Base-by-base conservation (phyloP, 371 early-diverging fungal species). In the Mucor indicus region DNA sequence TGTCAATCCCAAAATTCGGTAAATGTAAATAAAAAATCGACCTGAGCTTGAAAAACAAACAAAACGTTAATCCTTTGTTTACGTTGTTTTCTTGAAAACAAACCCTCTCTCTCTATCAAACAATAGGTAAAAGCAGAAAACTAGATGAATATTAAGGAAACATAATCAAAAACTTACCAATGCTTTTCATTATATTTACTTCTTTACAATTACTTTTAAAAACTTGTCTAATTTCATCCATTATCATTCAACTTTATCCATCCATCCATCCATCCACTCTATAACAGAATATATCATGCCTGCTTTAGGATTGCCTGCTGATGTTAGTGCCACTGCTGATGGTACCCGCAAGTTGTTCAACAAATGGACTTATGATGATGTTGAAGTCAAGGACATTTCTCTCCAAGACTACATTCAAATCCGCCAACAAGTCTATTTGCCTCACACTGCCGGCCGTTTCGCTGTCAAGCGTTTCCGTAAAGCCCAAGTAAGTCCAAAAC, bases 401-500 rank as follows among this genome's bases (percentile, higher is more conserved):
- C 81, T 90, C 62, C 77, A 75, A 68, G 95, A 96, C 77, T 96
- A 96, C 85, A 73, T 96, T 60, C 85, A 89, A 76, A 75, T 95
- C 76, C 80, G 83, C 56, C 80, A 85, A 78, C 91, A 87, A 50
- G 91, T 94, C 53, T 96, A 92, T 81, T 77, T 94, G 57, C 94
- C 96, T 59, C 96, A 96, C 88, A 92, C 95, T 57, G 96, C 95
- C 50, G 95, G 96, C 53, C 91, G 96, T 73, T 96, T 91, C 79
- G 93, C 94, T 69, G 69, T 86, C 67, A 93, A 93, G 83, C 79
- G 91, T 66, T 96, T 95, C 88, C 83, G 96, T 65, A 96, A 96
- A 84, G 94, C 93, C 53, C 94, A 89, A 66, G 83, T 85, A 73
- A 59, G 43, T 33, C 4, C n/a, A n/a, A n/a, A n/a, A n/a, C n/a